Conservation (phyloP, 495 filamentous ascomycete genomes). For the Tuber brumale region DNA sequence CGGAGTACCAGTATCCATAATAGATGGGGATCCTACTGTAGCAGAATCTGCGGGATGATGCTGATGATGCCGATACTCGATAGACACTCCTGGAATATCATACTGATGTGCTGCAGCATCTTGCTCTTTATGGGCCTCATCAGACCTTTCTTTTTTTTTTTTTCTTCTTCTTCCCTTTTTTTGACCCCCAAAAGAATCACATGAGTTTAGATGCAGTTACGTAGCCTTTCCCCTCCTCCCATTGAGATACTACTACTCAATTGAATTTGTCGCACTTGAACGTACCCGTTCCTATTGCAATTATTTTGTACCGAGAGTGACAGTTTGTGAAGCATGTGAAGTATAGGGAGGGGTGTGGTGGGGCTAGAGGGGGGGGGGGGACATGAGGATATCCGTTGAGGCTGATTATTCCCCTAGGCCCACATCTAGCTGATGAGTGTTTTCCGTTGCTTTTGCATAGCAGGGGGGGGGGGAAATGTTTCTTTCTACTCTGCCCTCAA, state of each 20-base stretch:
- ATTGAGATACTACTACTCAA: neutral
- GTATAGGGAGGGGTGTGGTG: neutral
- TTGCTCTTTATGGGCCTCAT: neutral
- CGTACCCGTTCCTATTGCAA: neutral
- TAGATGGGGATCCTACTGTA: neutral
- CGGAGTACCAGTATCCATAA: too few species aligned
- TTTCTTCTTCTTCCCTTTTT: neutral
- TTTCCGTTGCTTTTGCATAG: neutral
- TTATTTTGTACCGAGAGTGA: neutral
- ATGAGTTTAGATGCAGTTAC: neutral
- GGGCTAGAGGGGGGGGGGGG: neutral
- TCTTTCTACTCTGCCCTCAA: neutral
- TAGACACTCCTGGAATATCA: neutral
- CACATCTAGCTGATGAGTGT: neutral
- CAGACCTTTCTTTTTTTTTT: neutral
- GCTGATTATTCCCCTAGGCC: neutral
- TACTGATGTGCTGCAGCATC: neutral
- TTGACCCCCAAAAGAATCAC: neutral
- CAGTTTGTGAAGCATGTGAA: neutral
- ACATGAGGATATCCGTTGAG: neutral
- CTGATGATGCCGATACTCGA: neutral
- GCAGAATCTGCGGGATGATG: constrained; percentile 4
- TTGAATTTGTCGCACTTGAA: neutral
- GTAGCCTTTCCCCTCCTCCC: neutral
- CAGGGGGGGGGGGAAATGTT: neutral